Percentiles rank a stretch among this genome's conserved stretches.
phyloP scores from a whole-genome alignment of 805 yeast genomes.

The Candida oleophila region DNA sequence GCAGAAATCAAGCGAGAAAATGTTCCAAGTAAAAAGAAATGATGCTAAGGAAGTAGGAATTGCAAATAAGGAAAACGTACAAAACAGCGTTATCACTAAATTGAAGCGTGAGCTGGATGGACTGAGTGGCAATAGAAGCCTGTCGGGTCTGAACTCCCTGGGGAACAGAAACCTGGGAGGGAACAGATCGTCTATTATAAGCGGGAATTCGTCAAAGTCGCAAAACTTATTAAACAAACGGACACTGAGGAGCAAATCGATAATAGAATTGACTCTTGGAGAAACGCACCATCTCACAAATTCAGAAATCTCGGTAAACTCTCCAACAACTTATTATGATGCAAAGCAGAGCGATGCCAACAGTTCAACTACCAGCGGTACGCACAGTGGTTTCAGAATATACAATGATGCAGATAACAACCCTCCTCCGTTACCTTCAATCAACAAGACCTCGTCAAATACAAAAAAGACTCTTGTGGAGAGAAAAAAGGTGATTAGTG shows the following conservation, averaged over 20 bases:
- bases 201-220: background rate
- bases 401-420: conserved; percentile 7
- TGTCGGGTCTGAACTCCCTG: background rate
- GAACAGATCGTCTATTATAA: background rate
- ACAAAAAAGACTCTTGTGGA: background rate
- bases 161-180: background rate
- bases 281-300: conserved; percentile 5
- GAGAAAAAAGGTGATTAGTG: conserved; percentile 15
- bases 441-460: background rate
- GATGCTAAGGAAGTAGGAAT: background rate
- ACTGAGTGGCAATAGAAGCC: conserved; percentile 1
- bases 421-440: background rate
- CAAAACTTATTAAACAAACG: background rate
- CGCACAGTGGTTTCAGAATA: conserved; percentile 12
- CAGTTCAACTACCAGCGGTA: conserved; percentile 5
- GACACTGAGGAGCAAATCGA: conserved; percentile 9
- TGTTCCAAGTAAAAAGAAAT: background rate
- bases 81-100: conserved; percentile 2
- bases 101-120: conserved; percentile 1
- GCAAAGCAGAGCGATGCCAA: conserved; percentile 3
- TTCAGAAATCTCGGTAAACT: conserved; percentile 1
- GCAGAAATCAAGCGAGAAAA: background rate
- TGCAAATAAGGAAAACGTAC: background rate
- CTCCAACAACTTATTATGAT: conserved; percentile 4
- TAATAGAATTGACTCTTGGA: conserved; percentile 13